A percentile compares a stretch with the other conserved stretches of the same genome.
Conservation (phyloP, 495 filamentous ascomycete species). For the Neurospora cerealis region DNA sequence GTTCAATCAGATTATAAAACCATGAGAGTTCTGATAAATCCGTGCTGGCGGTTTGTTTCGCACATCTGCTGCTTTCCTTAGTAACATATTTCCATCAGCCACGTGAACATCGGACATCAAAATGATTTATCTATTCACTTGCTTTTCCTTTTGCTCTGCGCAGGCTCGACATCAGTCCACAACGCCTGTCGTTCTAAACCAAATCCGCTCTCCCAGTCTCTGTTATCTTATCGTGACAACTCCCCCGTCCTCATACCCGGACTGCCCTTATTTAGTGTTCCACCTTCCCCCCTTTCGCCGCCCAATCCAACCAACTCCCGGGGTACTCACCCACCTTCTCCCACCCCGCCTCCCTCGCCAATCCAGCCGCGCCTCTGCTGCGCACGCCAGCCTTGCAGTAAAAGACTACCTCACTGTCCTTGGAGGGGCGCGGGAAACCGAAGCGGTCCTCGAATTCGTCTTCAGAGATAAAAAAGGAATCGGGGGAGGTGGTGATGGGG, state of each 20-base stretch:
- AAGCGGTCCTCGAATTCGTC: constrained; percentile 73
- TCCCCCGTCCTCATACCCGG: not conserved
- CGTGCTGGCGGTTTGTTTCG: not conserved
- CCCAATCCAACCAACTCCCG: constrained; percentile 90
- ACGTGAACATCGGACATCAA: too few species aligned
- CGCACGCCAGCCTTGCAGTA: constrained; percentile 91
- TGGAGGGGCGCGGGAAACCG: constrained; percentile 53
- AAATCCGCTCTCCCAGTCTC: too few species aligned
- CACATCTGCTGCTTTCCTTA: not conserved
- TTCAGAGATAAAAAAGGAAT: constrained; percentile 59
- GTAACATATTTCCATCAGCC: too few species aligned
- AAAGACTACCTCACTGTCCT: constrained; percentile 58
- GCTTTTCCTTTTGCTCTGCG: too few species aligned
- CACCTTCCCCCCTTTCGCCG: constrained; percentile 51
- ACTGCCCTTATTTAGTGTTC: constrained; percentile 30
- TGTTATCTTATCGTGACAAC: too few species aligned
- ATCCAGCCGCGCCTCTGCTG: constrained; percentile 64
- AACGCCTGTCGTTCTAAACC: too few species aligned
- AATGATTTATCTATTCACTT: too few species aligned
- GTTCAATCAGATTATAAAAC: not conserved
- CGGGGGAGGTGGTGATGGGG: constrained; percentile 65
- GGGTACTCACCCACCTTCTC: constrained; percentile 65
- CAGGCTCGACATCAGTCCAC: too few species aligned
- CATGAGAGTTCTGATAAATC: not conserved
- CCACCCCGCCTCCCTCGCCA: constrained; percentile 73